Percentiles rank a stretch among this genome's conserved stretches.
Conservation (phyloP, 257 asterid species). For the Marsdenia floribunda region DNA sequence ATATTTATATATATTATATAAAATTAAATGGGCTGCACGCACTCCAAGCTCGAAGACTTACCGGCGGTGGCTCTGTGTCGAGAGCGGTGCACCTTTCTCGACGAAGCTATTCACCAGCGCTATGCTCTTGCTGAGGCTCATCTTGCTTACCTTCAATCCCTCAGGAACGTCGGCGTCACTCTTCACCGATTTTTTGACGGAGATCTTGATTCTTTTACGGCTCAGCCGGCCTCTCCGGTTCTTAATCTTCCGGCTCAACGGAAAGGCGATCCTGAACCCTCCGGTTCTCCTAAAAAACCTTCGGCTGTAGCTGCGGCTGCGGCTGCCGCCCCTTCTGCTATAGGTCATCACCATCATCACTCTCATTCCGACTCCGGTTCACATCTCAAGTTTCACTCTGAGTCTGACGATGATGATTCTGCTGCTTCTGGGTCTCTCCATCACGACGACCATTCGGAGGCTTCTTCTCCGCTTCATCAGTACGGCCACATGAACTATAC, state of each 20-base stretch:
- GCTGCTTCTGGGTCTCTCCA: slow-evolving; percentile 52
- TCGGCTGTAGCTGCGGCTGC: slow-evolving; percentile 15
- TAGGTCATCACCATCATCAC: slow-evolving; percentile 30
- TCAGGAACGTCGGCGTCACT: slow-evolving; percentile 58
- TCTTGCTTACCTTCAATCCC: slow-evolving; percentile 62
- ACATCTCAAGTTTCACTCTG: slow-evolving; percentile 72
- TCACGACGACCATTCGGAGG: slow-evolving; percentile 27
- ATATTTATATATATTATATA: background rate
- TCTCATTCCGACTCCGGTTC: slow-evolving; percentile 70
- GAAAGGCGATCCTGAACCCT: slow-evolving; percentile 43
- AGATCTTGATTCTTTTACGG: slow-evolving; percentile 33
- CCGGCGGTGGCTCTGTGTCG: slow-evolving; percentile 89
- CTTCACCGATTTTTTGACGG: slow-evolving; percentile 62
- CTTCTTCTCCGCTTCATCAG: slow-evolving; percentile 16
- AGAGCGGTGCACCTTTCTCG: slow-evolving; percentile 73
- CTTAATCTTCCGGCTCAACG: slow-evolving; percentile 51
- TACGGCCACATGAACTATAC: slow-evolving; percentile 14
- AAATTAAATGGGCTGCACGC: slow-evolving; percentile 68
- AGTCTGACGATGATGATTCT: slow-evolving; percentile 41
- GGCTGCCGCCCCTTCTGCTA: slow-evolving; percentile 27
- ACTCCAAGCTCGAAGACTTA: slow-evolving; percentile 75
- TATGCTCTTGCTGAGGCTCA: slow-evolving; percentile 84
- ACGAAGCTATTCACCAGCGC: slow-evolving; percentile 79
- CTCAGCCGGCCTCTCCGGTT: slow-evolving; percentile 48
- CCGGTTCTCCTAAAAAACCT: slow-evolving; percentile 18